A percentile compares a stretch with the other conserved stretches of the same genome.
These are phyloP conservation scores for Zychaea mexicana DNA, from an alignment of 371 early-diverging fungal genomes.

Conservation along the genomic window DNA sequence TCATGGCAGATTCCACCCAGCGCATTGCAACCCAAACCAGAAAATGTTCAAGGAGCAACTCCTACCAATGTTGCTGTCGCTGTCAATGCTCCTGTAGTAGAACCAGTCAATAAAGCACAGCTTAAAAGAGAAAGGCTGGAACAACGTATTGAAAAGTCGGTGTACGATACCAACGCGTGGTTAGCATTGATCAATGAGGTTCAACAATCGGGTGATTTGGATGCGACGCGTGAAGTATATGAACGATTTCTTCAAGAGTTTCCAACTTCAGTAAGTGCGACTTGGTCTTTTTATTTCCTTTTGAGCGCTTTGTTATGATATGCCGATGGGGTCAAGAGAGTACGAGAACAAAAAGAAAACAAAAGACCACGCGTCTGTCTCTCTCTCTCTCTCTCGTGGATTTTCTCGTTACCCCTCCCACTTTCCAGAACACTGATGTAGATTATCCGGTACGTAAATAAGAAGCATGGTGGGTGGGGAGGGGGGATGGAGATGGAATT, in stretches of 20 bases:
- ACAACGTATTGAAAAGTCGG: slow-evolving; percentile 53
- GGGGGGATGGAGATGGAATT: not conserved
- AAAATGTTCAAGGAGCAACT: slow-evolving; percentile 2
- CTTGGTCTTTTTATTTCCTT: too few species aligned
- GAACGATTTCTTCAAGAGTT: slow-evolving; percentile 77
- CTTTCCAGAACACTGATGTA: slow-evolving; percentile 7
- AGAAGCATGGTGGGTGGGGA: not conserved
- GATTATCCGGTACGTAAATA: not conserved
- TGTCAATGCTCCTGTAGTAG: not conserved
- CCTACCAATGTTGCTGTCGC: not conserved
- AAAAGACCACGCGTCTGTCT: slow-evolving; percentile 12
- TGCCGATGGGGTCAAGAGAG: too few species aligned
- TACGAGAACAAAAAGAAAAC: too few species aligned
- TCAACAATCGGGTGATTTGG: slow-evolving; percentile 59
- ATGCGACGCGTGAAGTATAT: slow-evolving; percentile 68
- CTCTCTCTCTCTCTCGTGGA: slow-evolving; percentile 3
- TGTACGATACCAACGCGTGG: slow-evolving; percentile 79
- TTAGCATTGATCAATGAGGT: slow-evolving; percentile 58
- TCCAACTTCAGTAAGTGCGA: slow-evolving; percentile 82
- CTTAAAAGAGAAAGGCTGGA: slow-evolving; percentile 54
- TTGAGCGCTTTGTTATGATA: not conserved
- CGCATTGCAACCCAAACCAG: slow-evolving; percentile 33
- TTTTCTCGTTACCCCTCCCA: not conserved
- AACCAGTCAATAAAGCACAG: slow-evolving; percentile 27
- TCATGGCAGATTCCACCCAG: slow-evolving; percentile 62